These are phyloP conservation scores for Alternaria triticina DNA, from an alignment of 2,329 filamentous ascomycete genomes.

Conservation along the genomic window DNA sequence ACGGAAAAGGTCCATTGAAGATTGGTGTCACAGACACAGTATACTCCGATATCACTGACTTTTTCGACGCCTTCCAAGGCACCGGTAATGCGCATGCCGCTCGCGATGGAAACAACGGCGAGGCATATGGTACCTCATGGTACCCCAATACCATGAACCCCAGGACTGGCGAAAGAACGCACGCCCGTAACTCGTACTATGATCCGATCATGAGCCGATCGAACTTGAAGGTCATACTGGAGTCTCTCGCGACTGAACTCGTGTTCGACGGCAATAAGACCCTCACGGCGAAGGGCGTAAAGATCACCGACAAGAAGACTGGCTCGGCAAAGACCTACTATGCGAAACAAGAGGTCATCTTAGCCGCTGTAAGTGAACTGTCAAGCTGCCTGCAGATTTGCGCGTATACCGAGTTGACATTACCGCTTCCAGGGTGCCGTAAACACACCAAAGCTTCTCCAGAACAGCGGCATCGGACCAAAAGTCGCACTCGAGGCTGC, in stretches of 20 bases:
- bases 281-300: slow-evolving; percentile 33
- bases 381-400: neutral
- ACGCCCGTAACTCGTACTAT: slow-evolving; percentile 42
- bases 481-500: slow-evolving; percentile 33
- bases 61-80: slow-evolving; percentile 32
- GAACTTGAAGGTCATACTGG: slow-evolving; percentile 39
- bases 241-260: slow-evolving; percentile 27
- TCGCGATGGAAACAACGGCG: slow-evolving; percentile 32
- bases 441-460: slow-evolving; percentile 62
- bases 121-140: slow-evolving; percentile 45
- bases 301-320: slow-evolving; percentile 26
- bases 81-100: slow-evolving; percentile 28
- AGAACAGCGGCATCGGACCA: slow-evolving; percentile 41
- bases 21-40: slow-evolving; percentile 36
- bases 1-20: slow-evolving; percentile 36
- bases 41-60: slow-evolving; percentile 33
- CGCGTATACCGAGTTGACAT: neutral
- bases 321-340: slow-evolving; percentile 24
- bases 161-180: slow-evolving; percentile 36
- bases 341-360: slow-evolving; percentile 59
- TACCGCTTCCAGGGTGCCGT: slow-evolving; percentile 46
- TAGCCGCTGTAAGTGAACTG: slow-evolving; percentile 55
- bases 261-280: slow-evolving; percentile 30
- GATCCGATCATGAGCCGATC: slow-evolving; percentile 32
- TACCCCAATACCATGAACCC: slow-evolving; percentile 46